Evolutionary conservation across 1,139 yeast species (phyloP), one percentile per base, ranked within the genome.

Genomic region (Hyphopichia wangnamkhiaoensis): DNA sequence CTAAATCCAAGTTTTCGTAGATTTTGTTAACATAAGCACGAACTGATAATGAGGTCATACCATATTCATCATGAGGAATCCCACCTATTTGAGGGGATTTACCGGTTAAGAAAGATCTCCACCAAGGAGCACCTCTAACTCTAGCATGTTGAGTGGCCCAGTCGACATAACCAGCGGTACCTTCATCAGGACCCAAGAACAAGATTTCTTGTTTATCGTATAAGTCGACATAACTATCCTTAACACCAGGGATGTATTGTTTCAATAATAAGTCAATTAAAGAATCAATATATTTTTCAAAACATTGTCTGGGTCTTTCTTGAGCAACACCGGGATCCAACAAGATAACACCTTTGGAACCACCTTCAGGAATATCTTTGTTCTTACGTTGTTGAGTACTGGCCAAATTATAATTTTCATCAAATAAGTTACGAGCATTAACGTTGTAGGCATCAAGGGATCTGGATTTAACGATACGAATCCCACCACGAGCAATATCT

Each of bases 61-160:
- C 98, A 61, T 90, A 93, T 57, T 82, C 94, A 64, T 93, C 98
- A 63, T 93, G 98, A 42, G 98, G 98, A 59, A 93, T 93, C 62
- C 98, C 98, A 59, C 98, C 98, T 44, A 93, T 69, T 41, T 79
- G 71, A 44, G 96, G 96, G 35, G 91, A 80, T 71, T 93, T 93
- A 52, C 98, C 98, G 33, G 98, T 93, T 65, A 93, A 84, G 75
- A 93, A 93, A 2, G 98, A 93, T 68, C 90, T 91, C 98, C 98
- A 93, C 96, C 96, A 90, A 46, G 96, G 93, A 37, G 98, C 96
- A 47, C 96, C 96, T 64, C 98, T 83, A 45, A 72, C 70, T 58
- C 88, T 82, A 29, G 98, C 98, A 60, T 93, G 98, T 50, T 82
- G 70, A 33, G 98, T 93, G n/a, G 98, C 98, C 98, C 98, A 93